These are phyloP conservation scores for Triangularia verruculosa DNA, from an alignment of 2,329 filamentous ascomycete species.

Conservation along the genomic window DNA sequence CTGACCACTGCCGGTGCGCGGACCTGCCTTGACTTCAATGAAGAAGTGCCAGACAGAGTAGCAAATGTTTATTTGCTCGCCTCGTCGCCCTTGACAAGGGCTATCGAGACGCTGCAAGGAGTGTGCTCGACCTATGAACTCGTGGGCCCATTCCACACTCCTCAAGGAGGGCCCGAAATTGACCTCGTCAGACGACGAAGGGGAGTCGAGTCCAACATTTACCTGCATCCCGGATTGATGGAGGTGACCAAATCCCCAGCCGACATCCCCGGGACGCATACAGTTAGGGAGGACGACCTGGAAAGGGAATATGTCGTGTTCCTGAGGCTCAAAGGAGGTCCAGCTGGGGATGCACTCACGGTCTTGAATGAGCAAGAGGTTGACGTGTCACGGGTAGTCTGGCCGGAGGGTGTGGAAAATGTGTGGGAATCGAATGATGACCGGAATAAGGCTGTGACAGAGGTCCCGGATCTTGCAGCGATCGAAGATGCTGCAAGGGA, in stretches of 20 bases:
- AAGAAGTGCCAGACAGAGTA: neutral
- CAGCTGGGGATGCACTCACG: neutral
- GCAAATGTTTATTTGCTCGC: constrained; percentile 8
- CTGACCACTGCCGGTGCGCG: neutral
- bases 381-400: neutral
- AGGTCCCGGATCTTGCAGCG: neutral
- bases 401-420: neutral
- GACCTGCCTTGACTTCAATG: neutral
- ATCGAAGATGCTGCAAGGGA: neutral
- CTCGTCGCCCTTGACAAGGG: constrained; percentile 5
- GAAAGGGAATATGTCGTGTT: neutral
- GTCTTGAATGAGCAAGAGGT: neutral
- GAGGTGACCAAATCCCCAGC: neutral
- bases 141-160: constrained; percentile 2
- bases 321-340: neutral
- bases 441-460: neutral
- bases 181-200: neutral
- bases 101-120: neutral
- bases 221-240: neutral
- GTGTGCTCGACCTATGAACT: neutral
- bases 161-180: neutral
- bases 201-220: neutral
- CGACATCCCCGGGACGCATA: constrained; percentile 1
- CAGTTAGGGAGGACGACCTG: neutral
- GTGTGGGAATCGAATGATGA: neutral